phyloP scores from a whole-genome alignment of 2,329 filamentous ascomycete species.

The Exophiala phaeomuriformis region DNA sequence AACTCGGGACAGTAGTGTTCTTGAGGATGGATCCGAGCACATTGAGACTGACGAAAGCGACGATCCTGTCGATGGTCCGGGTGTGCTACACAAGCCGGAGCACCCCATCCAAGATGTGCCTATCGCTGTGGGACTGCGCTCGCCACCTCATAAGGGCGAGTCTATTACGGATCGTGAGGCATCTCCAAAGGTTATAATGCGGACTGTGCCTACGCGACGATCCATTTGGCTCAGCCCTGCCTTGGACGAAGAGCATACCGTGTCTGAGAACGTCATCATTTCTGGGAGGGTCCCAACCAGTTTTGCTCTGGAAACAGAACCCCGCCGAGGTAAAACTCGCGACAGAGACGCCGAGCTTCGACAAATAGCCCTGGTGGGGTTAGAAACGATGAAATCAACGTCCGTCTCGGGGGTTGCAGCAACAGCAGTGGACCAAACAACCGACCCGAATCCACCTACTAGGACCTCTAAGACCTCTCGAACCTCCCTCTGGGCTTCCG shows the following conservation, averaged over 20 bases:
- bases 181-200: not conserved
- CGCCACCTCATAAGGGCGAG: constrained; percentile 3
- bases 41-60: no score
- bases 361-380: no score
- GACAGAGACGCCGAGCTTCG: no score
- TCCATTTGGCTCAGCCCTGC: constrained; percentile 7
- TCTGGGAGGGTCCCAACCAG: not conserved
- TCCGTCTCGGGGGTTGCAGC: no score
- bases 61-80: no score
- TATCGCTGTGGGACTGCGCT: not conserved
- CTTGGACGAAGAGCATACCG: constrained; percentile 8
- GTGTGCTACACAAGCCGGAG: no score
- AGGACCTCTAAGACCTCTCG: not conserved
- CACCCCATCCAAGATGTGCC: no score
- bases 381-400: no score
- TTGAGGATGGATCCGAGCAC: no score
- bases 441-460: not conserved
- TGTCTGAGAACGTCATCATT: constrained; percentile 3
- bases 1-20: no score
- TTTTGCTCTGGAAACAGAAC: not conserved
- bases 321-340: not conserved
- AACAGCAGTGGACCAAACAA: no score
- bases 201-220: not conserved
- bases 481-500: not conserved
- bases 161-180: not conserved